These are phyloP conservation scores for Ampelomyces quisqualis DNA, from an alignment of 2,329 filamentous ascomycete genomes.

Conservation along the genomic window DNA sequence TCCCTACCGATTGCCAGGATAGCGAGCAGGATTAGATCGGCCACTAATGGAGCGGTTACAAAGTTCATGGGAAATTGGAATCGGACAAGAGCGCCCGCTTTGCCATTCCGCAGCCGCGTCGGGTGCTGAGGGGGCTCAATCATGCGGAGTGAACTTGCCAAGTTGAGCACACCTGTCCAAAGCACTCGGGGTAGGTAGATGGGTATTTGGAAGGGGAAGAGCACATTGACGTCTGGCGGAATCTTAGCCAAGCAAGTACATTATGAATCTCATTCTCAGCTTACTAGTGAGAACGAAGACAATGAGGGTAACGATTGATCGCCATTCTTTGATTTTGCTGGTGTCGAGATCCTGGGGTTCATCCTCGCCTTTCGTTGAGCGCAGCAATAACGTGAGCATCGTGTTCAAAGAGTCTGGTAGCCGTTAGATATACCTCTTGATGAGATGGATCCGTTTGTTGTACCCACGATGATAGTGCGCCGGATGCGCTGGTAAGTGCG, in stretches of 20 bases:
- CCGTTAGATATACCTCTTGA: too few relatives aligned
- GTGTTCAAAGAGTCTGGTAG: not conserved
- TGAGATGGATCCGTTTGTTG: too few relatives aligned
- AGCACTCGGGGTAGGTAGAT: constrained; percentile 59
- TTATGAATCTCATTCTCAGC: constrained; percentile 34
- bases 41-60: constrained; percentile 68
- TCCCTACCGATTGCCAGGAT: constrained; percentile 65
- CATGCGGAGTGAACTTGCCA: constrained; percentile 53
- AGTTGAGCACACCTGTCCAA: constrained; percentile 49
- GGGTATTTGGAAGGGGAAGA: constrained; percentile 68
- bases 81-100: constrained; percentile 49
- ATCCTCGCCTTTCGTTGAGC: constrained; percentile 6
- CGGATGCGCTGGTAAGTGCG: too few relatives aligned
- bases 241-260: not conserved
- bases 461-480: too few relatives aligned
- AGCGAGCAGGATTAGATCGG: constrained; percentile 69
- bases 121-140: constrained; percentile 48
- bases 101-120: constrained; percentile 23
- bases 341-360: constrained; percentile 47
- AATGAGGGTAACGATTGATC: constrained; percentile 68
- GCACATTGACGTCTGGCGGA: constrained; percentile 63
- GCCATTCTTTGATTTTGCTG: constrained; percentile 62
- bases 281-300: constrained; percentile 70
- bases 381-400: not conserved
- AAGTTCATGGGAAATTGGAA: constrained; percentile 67